phyloP scores from a whole-genome alignment of 192 early-diverging fungal species.

The Coemansia sp. region DNA sequence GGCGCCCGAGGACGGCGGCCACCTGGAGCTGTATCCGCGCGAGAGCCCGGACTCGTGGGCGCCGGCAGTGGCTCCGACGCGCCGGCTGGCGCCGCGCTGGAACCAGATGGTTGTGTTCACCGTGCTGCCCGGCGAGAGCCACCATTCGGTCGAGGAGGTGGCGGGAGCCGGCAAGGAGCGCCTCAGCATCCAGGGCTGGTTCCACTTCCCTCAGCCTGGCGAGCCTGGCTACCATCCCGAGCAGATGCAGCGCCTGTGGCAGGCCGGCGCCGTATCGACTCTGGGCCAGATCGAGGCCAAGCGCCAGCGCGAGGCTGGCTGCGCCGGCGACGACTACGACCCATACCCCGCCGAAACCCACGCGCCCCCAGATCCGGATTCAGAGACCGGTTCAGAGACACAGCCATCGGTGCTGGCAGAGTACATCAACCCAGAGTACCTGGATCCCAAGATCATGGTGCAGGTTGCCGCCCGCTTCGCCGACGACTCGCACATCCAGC shows the following conservation, averaged over 20 bases:
- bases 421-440: conserved; percentile 69
- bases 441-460: conserved; percentile 49
- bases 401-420: conserved; percentile 24
- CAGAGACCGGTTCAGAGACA: too few species aligned
- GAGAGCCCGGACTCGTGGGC: conserved; percentile 57
- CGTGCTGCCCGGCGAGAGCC: conserved; percentile 74
- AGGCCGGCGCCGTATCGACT: conserved; percentile 56
- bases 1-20: conserved; percentile 66
- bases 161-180: conserved; percentile 55
- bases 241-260: conserved; percentile 50
- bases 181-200: conserved; percentile 74
- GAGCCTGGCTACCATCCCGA: conserved; percentile 63
- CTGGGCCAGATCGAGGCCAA: conserved; percentile 59
- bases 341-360: conserved; percentile 20
- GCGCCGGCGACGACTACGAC: conserved; percentile 37
- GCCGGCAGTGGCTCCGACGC: conserved; percentile 63
- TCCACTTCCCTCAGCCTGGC: conserved; percentile 71
- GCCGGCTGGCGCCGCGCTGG: conserved; percentile 63
- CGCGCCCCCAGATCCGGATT: too few species aligned
- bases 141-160: conserved; percentile 81
- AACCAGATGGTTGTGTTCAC: conserved; percentile 80
- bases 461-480: conserved; percentile 64
- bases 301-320: conserved; percentile 30
- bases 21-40: conserved; percentile 75
- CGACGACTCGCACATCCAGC: conserved; percentile 68